Conservation (phyloP, 768 basidiomycete species). For the Chalciporus chontae region DNA sequence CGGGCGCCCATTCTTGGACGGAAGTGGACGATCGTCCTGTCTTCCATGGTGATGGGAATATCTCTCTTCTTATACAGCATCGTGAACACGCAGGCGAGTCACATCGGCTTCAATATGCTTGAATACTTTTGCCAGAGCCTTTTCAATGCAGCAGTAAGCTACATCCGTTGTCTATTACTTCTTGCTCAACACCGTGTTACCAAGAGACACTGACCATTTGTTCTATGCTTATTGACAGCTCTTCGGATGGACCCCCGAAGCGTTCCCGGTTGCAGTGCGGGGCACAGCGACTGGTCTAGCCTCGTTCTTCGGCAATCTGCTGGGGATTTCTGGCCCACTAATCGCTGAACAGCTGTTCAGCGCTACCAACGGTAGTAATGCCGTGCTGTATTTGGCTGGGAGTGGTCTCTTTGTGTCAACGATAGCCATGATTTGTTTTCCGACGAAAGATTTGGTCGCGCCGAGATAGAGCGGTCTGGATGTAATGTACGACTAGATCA, state of each 20-base stretch:
- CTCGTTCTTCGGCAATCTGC: background rate
- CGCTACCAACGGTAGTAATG: background rate
- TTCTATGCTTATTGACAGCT: constrained; percentile 1
- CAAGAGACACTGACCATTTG: background rate
- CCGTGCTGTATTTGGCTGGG: constrained; percentile 12
- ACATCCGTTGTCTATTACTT: background rate
- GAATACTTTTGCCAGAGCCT: constrained; percentile 9
- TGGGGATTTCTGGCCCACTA: constrained; percentile 1
- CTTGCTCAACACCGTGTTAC: background rate
- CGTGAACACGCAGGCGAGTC: constrained; percentile 11
- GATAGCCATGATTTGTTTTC: constrained; percentile 5
- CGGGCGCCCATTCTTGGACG: constrained; percentile 12
- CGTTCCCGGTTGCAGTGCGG: constrained; percentile 13
- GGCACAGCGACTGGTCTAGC: constrained; percentile 12
- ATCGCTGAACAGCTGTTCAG: constrained; percentile 6
- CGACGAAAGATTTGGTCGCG: constrained; percentile 13
- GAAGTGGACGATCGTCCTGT: constrained; percentile 16
- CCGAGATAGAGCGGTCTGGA: constrained; percentile 1
- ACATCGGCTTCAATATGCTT: constrained; percentile 9
- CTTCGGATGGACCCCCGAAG: constrained; percentile 16
- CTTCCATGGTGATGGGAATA: constrained; percentile 4
- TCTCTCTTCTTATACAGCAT: constrained; percentile 9
- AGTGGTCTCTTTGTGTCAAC: constrained; percentile 10
- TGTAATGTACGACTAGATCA: background rate
- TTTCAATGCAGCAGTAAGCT: constrained; percentile 9